Evolutionary conservation across 371 early-diverging fungal genomes (phyloP).

Genomic region (Phascolomyces articulosus): DNA sequence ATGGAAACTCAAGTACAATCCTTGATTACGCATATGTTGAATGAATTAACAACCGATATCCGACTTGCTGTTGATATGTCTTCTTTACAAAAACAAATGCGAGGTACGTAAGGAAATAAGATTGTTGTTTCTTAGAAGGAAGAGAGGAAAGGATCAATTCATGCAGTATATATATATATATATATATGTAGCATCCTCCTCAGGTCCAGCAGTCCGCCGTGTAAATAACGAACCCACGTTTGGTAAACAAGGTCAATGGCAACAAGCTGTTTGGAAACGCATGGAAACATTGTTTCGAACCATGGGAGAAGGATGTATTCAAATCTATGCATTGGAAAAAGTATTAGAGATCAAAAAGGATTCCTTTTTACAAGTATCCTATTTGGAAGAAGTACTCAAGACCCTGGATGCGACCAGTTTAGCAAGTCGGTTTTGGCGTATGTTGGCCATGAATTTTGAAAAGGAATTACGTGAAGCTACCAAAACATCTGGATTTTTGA

Average conservation of each 20-base stretch:
- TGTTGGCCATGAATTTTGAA: slow-evolving; percentile 49
- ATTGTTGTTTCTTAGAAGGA: too few relatives aligned
- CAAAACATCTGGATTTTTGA: slow-evolving; percentile 65
- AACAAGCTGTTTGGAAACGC: slow-evolving; percentile 66
- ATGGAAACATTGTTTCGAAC: slow-evolving; percentile 75
- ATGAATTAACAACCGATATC: slow-evolving; percentile 55
- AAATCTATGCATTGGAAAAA: slow-evolving; percentile 74
- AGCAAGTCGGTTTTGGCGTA: slow-evolving; percentile 53
- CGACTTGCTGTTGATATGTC: slow-evolving; percentile 64
- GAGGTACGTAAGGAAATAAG: slow-evolving; percentile 57
- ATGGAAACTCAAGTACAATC: slow-evolving; percentile 56
- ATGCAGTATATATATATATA: too few relatives aligned
- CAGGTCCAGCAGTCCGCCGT: slow-evolving; percentile 48
- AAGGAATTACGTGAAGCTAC: slow-evolving; percentile 51
- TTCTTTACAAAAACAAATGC: slow-evolving; percentile 66
- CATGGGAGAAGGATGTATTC: slow-evolving; percentile 70
- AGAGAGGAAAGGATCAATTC: too few relatives aligned
- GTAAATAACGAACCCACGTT: slow-evolving; percentile 55
- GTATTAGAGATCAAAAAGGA: slow-evolving; percentile 75
- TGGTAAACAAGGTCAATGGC: slow-evolving; percentile 53
- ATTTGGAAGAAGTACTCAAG: slow-evolving; percentile 61
- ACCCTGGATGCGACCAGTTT: slow-evolving; percentile 44
- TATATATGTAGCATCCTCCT: not conserved
- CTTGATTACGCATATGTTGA: slow-evolving; percentile 49
- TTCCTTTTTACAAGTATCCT: slow-evolving; percentile 65